Evolutionary conservation across 2,329 filamentous ascomycete genomes (phyloP).

Genomic region (Exophiala lecanii-corni): DNA sequence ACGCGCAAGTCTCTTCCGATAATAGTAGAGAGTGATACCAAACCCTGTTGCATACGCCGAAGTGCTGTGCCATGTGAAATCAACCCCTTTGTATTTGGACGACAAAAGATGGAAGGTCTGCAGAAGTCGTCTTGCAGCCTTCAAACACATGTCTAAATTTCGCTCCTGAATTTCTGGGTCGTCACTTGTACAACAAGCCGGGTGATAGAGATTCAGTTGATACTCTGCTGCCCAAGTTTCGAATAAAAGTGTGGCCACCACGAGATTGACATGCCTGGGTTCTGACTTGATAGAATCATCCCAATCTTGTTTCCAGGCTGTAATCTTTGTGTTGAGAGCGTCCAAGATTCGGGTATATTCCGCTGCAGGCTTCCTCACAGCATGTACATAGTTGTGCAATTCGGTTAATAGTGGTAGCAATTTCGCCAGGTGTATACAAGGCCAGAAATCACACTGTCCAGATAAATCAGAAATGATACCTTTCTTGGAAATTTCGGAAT

Average conservation of each 20-base stretch:
- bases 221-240: constrained; percentile 47
- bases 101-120: constrained; percentile 27
- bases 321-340: constrained; percentile 61
- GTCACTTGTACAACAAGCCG: constrained; percentile 41
- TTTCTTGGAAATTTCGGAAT: constrained; percentile 63
- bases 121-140: constrained; percentile 29
- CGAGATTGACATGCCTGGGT: constrained; percentile 38
- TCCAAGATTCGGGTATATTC: constrained; percentile 61
- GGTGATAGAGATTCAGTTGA: constrained; percentile 50
- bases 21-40: constrained; percentile 24
- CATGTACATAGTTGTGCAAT: constrained; percentile 72
- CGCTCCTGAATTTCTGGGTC: constrained; percentile 30
- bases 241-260: constrained; percentile 47
- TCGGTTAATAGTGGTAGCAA: constrained; percentile 65
- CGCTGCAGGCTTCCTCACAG: constrained; percentile 58
- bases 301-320: constrained; percentile 59
- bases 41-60: constrained; percentile 25
- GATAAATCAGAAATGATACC: constrained; percentile 54
- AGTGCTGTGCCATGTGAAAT: constrained; percentile 27
- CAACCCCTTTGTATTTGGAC: constrained; percentile 26
- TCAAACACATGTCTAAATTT: constrained; percentile 31
- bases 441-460: constrained; percentile 61
- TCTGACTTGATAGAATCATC: constrained; percentile 50
- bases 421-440: constrained; percentile 63
- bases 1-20: constrained; percentile 14